Evolutionary conservation across 306 rosid genomes (phyloP).

Genomic region (Cotoneaster glaucophyllus): DNA sequence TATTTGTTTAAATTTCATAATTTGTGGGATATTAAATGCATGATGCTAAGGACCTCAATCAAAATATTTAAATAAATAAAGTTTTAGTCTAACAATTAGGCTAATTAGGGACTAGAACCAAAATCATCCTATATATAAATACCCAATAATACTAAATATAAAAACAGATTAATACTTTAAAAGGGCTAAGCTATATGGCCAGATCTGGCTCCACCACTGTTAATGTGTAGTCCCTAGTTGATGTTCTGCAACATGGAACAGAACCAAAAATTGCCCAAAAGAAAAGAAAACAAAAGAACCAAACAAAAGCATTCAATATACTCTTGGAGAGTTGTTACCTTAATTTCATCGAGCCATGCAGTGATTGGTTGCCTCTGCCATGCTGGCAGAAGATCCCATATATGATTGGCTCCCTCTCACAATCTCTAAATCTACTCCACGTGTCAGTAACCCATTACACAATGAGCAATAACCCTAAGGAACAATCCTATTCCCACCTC

Average conservation of each 20-base stretch:
- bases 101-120: rapidly evolving
- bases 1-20: no score
- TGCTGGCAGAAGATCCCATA: slow-evolving; percentile 22
- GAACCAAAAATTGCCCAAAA: background rate
- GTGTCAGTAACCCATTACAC: slow-evolving; percentile 11
- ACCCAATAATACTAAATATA: background rate
- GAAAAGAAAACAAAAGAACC: background rate
- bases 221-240: background rate
- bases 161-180: background rate
- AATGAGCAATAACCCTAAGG: slow-evolving; percentile 9
- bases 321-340: slow-evolving; percentile 18
- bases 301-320: background rate
- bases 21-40: no score
- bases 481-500: background rate
- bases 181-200: background rate
- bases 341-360: slow-evolving; percentile 22
- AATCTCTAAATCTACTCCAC: background rate
- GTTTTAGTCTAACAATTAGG: no score
- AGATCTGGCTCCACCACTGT: background rate
- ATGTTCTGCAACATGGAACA: background rate
- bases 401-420: slow-evolving; percentile 20
- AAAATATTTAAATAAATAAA: no score
- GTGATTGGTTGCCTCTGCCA: slow-evolving; percentile 30
- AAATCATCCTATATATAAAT: no score
- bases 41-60: no score